These are phyloP conservation scores for Lichenothelia convexa DNA, from an alignment of 495 filamentous ascomycete genomes.

Conservation along the genomic window DNA sequence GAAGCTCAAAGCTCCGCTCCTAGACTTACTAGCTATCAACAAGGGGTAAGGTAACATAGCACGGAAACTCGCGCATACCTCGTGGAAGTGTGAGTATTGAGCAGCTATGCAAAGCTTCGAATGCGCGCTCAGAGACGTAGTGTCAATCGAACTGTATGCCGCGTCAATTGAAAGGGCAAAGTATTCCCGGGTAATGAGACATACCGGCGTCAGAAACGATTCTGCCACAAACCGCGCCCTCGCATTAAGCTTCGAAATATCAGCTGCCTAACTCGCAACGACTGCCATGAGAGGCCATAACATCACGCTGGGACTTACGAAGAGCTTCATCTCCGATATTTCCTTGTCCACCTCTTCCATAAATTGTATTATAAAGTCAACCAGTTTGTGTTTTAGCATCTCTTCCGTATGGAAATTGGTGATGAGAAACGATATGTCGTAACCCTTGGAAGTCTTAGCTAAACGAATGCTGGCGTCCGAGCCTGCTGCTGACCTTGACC, in stretches of 20 bases:
- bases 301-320: conserved; percentile 41
- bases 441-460: conserved; percentile 42
- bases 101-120: no score
- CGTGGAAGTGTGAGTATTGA: no score
- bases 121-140: no score
- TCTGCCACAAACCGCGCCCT: conserved; percentile 95
- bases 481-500: conserved; percentile 47
- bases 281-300: not conserved
- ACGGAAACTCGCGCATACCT: no score
- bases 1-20: no score
- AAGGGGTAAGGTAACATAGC: no score
- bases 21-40: no score
- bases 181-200: no score
- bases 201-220: conserved; percentile 88
- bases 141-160: conserved; percentile 13
- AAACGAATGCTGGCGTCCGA: not conserved
- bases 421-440: conserved; percentile 96
- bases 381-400: conserved; percentile 95
- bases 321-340: conserved; percentile 99
- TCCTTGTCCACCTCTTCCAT: conserved; percentile 99
- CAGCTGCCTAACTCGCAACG: conserved; percentile 33
- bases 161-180: no score
- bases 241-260: no score
- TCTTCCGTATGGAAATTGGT: conserved; percentile 97
- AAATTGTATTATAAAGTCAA: conserved; percentile 96